A percentile compares a stretch with the other conserved stretches of the same genome.
These are phyloP conservation scores for Dipodascopsis uninucleata DNA, from an alignment of 805 yeast genomes.

Conservation along the genomic window DNA sequence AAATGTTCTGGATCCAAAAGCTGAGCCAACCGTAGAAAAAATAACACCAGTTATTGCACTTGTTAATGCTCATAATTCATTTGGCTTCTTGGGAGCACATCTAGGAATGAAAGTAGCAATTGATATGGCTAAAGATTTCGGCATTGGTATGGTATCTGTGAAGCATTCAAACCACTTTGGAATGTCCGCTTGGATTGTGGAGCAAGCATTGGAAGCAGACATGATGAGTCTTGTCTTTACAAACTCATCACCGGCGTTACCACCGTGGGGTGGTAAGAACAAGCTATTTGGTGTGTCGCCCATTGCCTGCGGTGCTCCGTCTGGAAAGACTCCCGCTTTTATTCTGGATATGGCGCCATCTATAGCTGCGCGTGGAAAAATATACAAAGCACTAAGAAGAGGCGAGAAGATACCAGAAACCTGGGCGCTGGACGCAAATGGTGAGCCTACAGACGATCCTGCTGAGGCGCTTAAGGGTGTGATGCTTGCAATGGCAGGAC, in stretches of 20 bases:
- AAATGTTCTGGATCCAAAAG: slow-evolving; percentile 6
- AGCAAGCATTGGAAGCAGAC: slow-evolving; percentile 8
- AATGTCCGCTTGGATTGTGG: slow-evolving; percentile 10
- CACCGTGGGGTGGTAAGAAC: slow-evolving; percentile 8
- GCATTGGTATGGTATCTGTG: slow-evolving; percentile 11
- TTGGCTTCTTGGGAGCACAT: slow-evolving; percentile 4
- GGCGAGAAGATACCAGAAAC: slow-evolving; percentile 6
- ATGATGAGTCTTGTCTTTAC: slow-evolving; percentile 11
- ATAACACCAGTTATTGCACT: slow-evolving; percentile 10
- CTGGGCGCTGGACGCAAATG: slow-evolving; percentile 11
- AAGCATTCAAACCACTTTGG: slow-evolving; percentile 9
- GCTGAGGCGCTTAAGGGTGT: slow-evolving; percentile 8
- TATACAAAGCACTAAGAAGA: slow-evolving; percentile 2
- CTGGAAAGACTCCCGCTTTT: slow-evolving; percentile 1
- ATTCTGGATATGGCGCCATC: slow-evolving; percentile 10
- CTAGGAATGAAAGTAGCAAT: slow-evolving; percentile 5
- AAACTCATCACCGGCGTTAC: slow-evolving; percentile 11
- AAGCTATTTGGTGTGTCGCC: slow-evolving; percentile 11
- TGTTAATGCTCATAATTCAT: slow-evolving; percentile 8
- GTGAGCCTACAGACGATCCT: slow-evolving; percentile 8
- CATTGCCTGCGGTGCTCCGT: slow-evolving; percentile 8
- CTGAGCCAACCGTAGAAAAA: background rate
- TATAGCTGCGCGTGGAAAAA: slow-evolving; percentile 7
- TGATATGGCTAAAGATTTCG: slow-evolving; percentile 6
- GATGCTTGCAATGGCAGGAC: slow-evolving; percentile 11